Conservation (phyloP, 208 protist genomes). For the Leptomonas pyrrhocoris region DNA sequence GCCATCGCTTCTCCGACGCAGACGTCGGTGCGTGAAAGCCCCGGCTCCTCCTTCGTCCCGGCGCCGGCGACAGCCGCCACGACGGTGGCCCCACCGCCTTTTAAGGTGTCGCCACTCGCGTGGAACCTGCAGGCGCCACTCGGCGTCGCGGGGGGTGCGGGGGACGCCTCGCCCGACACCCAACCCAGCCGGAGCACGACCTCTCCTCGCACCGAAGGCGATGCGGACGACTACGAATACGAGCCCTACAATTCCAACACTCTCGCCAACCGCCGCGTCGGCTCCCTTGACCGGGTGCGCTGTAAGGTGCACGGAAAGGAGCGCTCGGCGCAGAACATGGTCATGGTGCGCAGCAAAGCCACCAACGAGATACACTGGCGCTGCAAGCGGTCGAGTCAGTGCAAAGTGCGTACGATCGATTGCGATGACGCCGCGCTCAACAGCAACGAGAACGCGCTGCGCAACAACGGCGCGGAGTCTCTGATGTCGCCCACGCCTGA, state of each 20-base stretch:
- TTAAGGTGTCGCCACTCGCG: constrained; percentile 5
- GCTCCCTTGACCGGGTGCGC: constrained; percentile 37
- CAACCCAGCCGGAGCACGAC: constrained; percentile 1
- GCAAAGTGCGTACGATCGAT: constrained; percentile 27
- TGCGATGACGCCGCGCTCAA: constrained; percentile 15
- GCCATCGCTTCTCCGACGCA: constrained; percentile 3
- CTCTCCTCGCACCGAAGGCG: not conserved
- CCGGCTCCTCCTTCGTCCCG: not conserved
- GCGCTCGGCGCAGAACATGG: constrained; percentile 45
- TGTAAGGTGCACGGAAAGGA: constrained; percentile 39
- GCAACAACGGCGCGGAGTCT: constrained; percentile 10
- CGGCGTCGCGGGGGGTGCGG: not conserved
- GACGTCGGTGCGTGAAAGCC: not conserved
- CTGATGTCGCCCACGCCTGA: constrained; percentile 7
- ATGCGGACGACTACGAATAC: constrained; percentile 27
- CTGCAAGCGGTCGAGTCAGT: constrained; percentile 38
- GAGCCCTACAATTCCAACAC: constrained; percentile 41
- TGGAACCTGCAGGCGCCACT: not conserved
- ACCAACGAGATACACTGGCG: constrained; percentile 36
- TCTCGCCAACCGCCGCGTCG: constrained; percentile 25
- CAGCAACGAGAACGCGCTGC: constrained; percentile 24
- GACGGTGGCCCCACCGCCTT: not conserved
- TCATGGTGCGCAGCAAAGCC: constrained; percentile 26
- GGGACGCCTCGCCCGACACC: not conserved
- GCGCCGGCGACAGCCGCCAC: not conserved